Evolutionary conservation across 805 yeast genomes (phyloP).

Genomic region (Nakazawaea ernobii): DNA sequence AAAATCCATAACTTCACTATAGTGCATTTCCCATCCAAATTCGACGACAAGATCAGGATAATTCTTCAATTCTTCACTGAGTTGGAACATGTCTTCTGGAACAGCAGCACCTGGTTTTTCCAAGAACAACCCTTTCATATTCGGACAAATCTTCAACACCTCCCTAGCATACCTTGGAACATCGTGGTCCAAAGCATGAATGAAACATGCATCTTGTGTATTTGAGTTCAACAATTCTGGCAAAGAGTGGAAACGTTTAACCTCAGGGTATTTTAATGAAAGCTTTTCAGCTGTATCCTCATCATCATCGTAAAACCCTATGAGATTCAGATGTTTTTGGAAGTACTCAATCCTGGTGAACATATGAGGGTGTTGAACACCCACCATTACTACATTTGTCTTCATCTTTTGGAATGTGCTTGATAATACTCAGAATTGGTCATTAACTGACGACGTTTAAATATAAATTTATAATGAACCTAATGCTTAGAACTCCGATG

Average conservation of each 20-base stretch:
- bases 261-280: neutral
- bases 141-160: neutral
- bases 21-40: slow-evolving; percentile 11
- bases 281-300: neutral
- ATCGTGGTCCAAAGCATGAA: slow-evolving; percentile 8
- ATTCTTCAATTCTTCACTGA: neutral
- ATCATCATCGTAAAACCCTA: slow-evolving; percentile 7
- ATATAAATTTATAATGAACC: too few species aligned
- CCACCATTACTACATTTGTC: slow-evolving; percentile 5
- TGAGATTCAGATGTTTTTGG: neutral
- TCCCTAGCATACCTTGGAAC: slow-evolving; percentile 3
- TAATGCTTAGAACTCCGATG: too few species aligned
- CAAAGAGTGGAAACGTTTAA: neutral
- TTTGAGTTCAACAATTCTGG: neutral
- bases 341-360: slow-evolving; percentile 6
- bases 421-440: neutral
- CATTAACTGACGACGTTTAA: neutral
- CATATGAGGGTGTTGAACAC: slow-evolving; percentile 11
- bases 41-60: slow-evolving; percentile 7
- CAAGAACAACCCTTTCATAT: slow-evolving; percentile 5
- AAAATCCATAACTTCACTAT: slow-evolving; percentile 6
- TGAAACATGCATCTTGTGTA: neutral
- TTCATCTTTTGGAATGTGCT: neutral
- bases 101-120: slow-evolving; percentile 7
- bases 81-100: neutral